phyloP scores from a whole-genome alignment of 352 stramenopile genomes.

The Thalassiosira mediterranea region DNA sequence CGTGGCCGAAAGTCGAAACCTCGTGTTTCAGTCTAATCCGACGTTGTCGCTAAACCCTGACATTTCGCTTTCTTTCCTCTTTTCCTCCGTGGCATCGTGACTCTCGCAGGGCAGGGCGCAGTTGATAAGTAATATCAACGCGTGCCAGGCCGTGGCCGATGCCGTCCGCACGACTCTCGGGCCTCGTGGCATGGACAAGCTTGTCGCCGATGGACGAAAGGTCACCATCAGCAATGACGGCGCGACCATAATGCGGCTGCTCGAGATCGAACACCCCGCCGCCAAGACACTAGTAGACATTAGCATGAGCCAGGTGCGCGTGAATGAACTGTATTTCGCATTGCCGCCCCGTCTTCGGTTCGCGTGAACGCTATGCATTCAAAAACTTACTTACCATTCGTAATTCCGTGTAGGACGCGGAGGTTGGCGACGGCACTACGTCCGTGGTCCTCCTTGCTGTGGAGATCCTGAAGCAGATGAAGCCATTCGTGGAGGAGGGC shows the following conservation, averaged over 20 bases:
- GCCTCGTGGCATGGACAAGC: slow-evolving; percentile 98
- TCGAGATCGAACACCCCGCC: slow-evolving; percentile 98
- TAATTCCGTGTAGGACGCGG: slow-evolving; percentile 74
- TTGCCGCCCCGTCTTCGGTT: too few relatives aligned
- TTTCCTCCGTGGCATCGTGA: too few relatives aligned
- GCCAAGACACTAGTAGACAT: slow-evolving; percentile 99
- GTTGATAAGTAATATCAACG: slow-evolving; percentile 91
- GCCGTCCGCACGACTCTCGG: slow-evolving; percentile 96
- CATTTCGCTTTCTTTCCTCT: slow-evolving; percentile 1
- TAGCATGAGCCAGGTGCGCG: slow-evolving; percentile 86
- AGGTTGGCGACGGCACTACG: slow-evolving; percentile 91
- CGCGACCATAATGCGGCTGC: slow-evolving; percentile 97
- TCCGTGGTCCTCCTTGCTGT: slow-evolving; percentile 96
- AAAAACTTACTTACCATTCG: slow-evolving; percentile 1
- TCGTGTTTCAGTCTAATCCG: too few relatives aligned
- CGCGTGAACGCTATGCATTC: too few relatives aligned
- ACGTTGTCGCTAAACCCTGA: too few relatives aligned
- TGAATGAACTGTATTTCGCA: slow-evolving; percentile 4
- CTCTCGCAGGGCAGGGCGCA: slow-evolving; percentile 79
- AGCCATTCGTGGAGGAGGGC: slow-evolving; percentile 98
- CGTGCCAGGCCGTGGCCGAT: slow-evolving; percentile 95
- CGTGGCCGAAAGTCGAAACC: too few relatives aligned
- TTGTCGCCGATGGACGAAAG: slow-evolving; percentile 91
- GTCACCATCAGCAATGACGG: slow-evolving; percentile 99
- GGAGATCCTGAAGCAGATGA: slow-evolving; percentile 96